A percentile compares a stretch with the other conserved stretches of the same genome.
These are phyloP conservation scores for Knoxia roxburghii DNA, from an alignment of 257 asterid genomes.

Conservation along the genomic window DNA sequence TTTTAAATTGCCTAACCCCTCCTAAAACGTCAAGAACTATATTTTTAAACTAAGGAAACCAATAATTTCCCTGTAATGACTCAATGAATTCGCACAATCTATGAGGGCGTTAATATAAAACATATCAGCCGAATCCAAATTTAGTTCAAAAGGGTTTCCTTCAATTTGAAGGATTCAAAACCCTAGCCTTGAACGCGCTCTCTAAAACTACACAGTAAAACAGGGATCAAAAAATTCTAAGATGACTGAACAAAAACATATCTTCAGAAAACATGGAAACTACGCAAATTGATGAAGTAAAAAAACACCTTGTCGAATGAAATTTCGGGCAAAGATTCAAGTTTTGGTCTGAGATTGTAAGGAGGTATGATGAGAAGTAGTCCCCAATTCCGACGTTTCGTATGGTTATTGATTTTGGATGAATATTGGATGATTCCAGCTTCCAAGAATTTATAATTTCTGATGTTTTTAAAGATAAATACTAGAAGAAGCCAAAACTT, in stretches of 20 bases:
- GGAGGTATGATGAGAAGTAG: background rate
- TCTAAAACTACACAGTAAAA: background rate
- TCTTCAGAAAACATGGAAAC: background rate
- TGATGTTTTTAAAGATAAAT: background rate
- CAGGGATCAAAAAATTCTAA: background rate
- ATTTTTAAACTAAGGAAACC: background rate
- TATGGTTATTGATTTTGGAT: background rate
- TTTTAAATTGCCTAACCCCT: background rate
- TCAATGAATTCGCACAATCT: background rate
- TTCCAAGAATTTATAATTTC: background rate
- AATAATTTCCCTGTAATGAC: background rate
- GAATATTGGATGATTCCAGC: background rate
- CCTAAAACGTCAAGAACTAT: background rate
- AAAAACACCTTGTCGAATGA: background rate
- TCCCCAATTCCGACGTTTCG: slow-evolving; percentile 3
- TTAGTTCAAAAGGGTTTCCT: no score
- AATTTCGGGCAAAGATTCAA: background rate
- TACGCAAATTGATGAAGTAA: background rate
- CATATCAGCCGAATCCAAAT: background rate
- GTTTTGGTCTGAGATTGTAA: background rate
- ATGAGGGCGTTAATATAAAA: background rate
- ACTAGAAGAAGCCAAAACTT: no score
- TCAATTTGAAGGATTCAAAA: slow-evolving; percentile 1
- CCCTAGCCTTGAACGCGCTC: background rate
- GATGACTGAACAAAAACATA: background rate